Base-by-base conservation (phyloP, 495 filamentous ascomycete species). In the Terfezia boudieri region DNA sequence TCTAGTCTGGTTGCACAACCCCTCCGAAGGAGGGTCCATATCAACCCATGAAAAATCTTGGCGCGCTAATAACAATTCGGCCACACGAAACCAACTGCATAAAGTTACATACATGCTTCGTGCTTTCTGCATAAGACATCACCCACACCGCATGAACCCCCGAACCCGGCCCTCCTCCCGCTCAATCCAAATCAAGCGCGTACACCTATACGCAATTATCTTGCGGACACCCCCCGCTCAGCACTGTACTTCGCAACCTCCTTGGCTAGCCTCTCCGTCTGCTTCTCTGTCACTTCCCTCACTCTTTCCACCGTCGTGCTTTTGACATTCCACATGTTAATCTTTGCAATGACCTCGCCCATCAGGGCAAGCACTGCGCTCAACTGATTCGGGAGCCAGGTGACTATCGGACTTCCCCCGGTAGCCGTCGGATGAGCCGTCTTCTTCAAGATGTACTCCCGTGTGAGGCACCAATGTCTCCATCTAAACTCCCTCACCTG, bases 401-500 rank as follows among this genome's bases (percentile, higher is more conserved):
- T 89, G 11, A 94, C 83, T 56, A 94, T 93, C 1, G 87, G 87
- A 62, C 83, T 89, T 1, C 87, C 87, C 1, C 87, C 87, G 0
- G 87, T 94, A 5, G 87, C 87, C 32, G 83, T 89, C 0, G 87
- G 86, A 61, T 94, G 84, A 0, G 69, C 71, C 0, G 83, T 90
- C 55, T 79, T 74, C 62, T 84, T 84, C 54, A 94, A 75, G 56
- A 94, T 93, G 59, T 94, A 94, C 72, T 94, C 87, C 20, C 85
- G 71, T n/a, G 86, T 86, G 60, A 94, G 93, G 57, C 86, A 79
- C 87, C 87, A 94, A 62, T 93, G 87, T 4, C 87, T 73, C 87
- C 87, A 94, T 56, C 87, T 71, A 70, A 93, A 94, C 61, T 87
- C 84, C 52, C 87, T 78, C 10, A 94, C 83, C 65, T 93, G 81